Base-by-base conservation (phyloP, 1,284 basidiomycete species). In the Rhodotorula sp. region DNA sequence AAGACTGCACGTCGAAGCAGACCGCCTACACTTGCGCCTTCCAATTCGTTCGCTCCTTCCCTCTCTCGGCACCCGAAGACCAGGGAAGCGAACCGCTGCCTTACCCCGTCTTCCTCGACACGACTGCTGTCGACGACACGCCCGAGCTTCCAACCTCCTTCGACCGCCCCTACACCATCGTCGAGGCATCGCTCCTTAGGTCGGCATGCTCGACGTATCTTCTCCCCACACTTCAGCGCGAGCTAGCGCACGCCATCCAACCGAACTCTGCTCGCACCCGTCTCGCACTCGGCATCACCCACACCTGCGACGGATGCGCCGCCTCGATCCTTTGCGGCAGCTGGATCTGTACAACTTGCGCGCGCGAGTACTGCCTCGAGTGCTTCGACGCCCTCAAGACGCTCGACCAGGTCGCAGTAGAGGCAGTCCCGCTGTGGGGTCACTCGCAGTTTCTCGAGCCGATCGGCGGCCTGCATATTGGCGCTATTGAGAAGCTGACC, bases 341-440 rank as follows among this genome's bases (percentile, higher is more conserved):
- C 67, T 96, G 89, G 87, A 90, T 94, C 84, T 97, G 94, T 80
- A 84, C 87, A 15, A 79, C 85, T n/a, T 97, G 94, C 79, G 94
- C 92, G 2, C 87, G 91, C 22, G 94, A 96, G 80, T 88, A 90
- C 24, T 97, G 94, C 78, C 84, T 87, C 1, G 88, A 90, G 64
- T 97, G 94, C 79, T 82, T 84, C 55, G 84, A 76, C 30, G 76
- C 76, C 53, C 62, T 53, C 54, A 46, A 59, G 20, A 39, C 24
- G 15, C 55, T 57, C n/a, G 36, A 57, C 44, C 13, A 24, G 55
- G 17, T 10, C 27, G 24, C 55, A 27, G 15, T n/a, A 34, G 5
- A 44, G 39, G 39, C 39, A 44, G 39, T 44, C 39, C 39, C 39
- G 39, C 39, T 44, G 39, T 44, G 39, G 39, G 39, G 39, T 4